Evolutionary conservation across 1,139 yeast genomes (phyloP), one percentile per base, ranked within the genome.

Genomic region (Taiozyma onychis): DNA sequence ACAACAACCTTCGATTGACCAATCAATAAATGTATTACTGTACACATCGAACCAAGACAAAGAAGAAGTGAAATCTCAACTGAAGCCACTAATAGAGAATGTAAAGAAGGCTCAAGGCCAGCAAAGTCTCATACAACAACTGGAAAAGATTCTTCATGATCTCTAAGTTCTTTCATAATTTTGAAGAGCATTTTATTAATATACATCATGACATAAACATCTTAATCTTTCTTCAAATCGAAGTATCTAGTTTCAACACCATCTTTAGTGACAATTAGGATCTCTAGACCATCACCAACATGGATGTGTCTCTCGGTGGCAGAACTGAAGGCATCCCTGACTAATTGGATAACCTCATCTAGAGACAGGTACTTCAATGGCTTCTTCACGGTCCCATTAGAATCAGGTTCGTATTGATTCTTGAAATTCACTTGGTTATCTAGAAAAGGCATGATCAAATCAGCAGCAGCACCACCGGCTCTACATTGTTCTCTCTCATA

Each of bases 291-390:
- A 72, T 93, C 99, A 73, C 99, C 99, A 48, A 93, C 98, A 62
- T 91, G 95, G 61, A 93, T 93, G 68, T 95, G 98, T 76, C 99
- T 87, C 72, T 93, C 99, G 27, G 98, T 91, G 34, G 97, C 99
- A 7, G 97, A 88, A 16, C 90, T 78, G 66, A 93, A 93, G 8
- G 99, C 96, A 71, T 93, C 99, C 66, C 83, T 84, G 41, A 93
- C 97, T 57, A 93, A 74, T 60, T 83, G 79, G 62, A 93, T 73
- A 26, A 90, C 97, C 70, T 91, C 96, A 2, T 89, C 97, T 58
- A 90, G 76, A 44, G 78, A 69, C 66, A 93, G 76, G 62, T 78
- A 87, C 61, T 82, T 76, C 57, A 84, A 66, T 44, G 77, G 79
- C 64, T 72, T 81, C 67, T 81, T 85, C 51, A 75, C 75, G 18